These are phyloP conservation scores for Straminergon stramineum DNA, from an alignment of 225 moss, liverwort and hornwort genomes.

Conservation along the genomic window DNA sequence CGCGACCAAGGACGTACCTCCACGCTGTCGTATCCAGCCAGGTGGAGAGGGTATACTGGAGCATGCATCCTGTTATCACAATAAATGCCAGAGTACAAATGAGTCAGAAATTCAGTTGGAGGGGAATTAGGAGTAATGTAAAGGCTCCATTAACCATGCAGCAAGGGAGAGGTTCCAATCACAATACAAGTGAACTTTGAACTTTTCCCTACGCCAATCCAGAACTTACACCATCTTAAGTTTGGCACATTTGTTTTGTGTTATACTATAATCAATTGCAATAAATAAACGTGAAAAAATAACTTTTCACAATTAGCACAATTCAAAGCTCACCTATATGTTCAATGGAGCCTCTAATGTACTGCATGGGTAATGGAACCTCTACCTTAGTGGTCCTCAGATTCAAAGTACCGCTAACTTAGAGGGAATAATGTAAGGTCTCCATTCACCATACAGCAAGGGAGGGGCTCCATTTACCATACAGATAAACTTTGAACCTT, in stretches of 20 bases:
- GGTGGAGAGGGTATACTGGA: constrained; percentile 86
- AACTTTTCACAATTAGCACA: background rate
- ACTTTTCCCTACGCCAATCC: background rate
- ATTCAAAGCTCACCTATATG: too few relatives aligned
- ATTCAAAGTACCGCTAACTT: too few relatives aligned
- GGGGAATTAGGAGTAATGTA: background rate
- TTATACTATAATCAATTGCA: background rate
- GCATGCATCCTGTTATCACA: constrained; percentile 51
- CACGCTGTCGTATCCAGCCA: constrained; percentile 74
- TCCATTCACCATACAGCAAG: too few relatives aligned
- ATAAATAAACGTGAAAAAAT: background rate
- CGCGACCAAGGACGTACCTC: constrained; percentile 15
- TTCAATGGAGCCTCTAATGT: too few relatives aligned
- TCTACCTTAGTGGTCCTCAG: too few relatives aligned
- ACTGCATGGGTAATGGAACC: too few relatives aligned
- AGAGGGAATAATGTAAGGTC: too few relatives aligned
- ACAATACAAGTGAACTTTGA: background rate
- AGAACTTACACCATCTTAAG: background rate
- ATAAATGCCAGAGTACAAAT: background rate
- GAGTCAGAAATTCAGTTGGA: background rate
- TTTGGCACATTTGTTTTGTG: background rate
- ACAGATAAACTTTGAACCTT: background rate
- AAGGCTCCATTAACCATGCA: background rate
- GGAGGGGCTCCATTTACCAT: too few relatives aligned
- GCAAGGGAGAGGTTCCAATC: background rate